phyloP scores from a whole-genome alignment of 2,329 filamentous ascomycete genomes.

The Sporothrix mexicana region DNA sequence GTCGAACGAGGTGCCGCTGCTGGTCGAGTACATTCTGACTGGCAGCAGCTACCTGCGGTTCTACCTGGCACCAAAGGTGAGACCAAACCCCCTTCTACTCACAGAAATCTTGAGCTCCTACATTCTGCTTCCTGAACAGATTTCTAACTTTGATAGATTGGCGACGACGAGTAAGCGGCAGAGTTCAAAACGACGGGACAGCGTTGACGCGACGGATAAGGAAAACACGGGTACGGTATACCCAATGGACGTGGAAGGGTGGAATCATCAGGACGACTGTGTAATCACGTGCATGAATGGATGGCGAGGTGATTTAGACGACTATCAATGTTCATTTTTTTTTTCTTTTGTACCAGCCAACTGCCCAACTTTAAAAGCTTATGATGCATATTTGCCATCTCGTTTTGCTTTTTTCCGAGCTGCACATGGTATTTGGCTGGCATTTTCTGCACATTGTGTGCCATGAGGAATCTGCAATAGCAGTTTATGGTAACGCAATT shows the following conservation, averaged over 20 bases:
- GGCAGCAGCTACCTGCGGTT: constrained; percentile 91
- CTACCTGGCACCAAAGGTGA: constrained; percentile 97
- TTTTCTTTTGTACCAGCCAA: not conserved
- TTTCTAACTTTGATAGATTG: constrained; percentile 44
- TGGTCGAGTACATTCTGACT: constrained; percentile 86
- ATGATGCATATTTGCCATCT: not conserved
- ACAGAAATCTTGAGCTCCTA: not conserved
- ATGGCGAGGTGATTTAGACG: constrained; percentile 26
- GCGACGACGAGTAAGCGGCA: constrained; percentile 47
- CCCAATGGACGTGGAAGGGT: not conserved
- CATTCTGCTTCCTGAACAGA: not conserved
- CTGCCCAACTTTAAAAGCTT: not conserved
- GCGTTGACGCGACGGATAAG: constrained; percentile 36
- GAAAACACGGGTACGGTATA: constrained; percentile 19
- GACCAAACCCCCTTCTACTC: constrained; percentile 39
- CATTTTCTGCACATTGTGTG: not conserved
- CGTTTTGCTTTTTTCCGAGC: not conserved
- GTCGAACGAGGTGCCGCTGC: constrained; percentile 92
- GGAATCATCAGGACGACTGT: not conserved
- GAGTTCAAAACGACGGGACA: not conserved
- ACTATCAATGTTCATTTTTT: constrained; percentile 13
- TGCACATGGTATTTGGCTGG: not conserved
- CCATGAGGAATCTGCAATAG: not conserved
- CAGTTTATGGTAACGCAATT: not conserved
- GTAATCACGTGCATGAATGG: constrained; percentile 20